A percentile compares a stretch with the other conserved stretches of the same genome.
These are phyloP conservation scores for Linnemannia exigua DNA, from an alignment of 192 early-diverging fungal genomes.

Conservation along the genomic window DNA sequence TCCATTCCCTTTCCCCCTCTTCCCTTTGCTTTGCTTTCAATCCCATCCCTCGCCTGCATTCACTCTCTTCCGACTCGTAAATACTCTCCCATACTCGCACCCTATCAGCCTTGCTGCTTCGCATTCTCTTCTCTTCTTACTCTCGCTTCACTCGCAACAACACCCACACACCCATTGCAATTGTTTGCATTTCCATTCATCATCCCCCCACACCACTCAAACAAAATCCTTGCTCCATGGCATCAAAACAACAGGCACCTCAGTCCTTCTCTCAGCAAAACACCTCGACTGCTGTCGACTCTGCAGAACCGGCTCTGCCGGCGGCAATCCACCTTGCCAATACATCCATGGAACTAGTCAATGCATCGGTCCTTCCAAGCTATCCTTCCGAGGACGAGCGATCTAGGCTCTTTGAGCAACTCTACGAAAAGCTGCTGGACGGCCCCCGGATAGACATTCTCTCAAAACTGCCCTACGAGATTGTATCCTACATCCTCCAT, in stretches of 20 bases:
- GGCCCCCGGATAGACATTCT: constrained; percentile 67
- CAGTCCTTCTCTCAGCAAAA: neutral
- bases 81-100: too few species aligned
- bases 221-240: neutral
- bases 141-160: neutral
- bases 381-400: neutral
- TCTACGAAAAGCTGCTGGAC: constrained; percentile 23
- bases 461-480: constrained; percentile 78
- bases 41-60: neutral
- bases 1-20: neutral
- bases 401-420: constrained; percentile 14
- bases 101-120: constrained; percentile 1
- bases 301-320: constrained; percentile 6
- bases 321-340: neutral
- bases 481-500: constrained; percentile 74
- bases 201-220: neutral
- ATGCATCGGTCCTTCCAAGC: neutral
- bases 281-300: neutral
- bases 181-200: neutral
- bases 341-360: neutral
- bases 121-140: neutral
- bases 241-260: neutral
- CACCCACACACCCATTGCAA: too few species aligned
- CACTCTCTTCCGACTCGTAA: too few species aligned
- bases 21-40: neutral